Evolutionary conservation across 2,329 filamentous ascomycete species (phyloP).

Genomic region (Trichoderma sp.): DNA sequence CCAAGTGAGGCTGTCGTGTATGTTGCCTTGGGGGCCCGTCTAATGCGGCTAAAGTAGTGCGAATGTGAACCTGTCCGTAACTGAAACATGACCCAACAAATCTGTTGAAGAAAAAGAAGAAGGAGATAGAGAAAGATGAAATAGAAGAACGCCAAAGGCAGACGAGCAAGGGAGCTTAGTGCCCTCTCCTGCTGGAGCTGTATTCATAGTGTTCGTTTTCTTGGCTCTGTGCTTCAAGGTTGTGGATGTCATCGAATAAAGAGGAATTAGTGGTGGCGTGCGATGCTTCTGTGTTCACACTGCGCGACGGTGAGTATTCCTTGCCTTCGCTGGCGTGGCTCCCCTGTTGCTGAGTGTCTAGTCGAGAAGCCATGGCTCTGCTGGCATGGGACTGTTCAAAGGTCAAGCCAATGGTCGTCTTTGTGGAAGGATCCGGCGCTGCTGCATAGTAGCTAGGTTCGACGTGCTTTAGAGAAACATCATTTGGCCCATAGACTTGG

Average conservation of each 20-base stretch:
- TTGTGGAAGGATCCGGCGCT: neutral
- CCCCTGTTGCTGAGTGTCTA: slow-evolving; percentile 29
- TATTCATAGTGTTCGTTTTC: slow-evolving; percentile 25
- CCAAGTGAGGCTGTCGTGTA: neutral
- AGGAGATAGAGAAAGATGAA: neutral
- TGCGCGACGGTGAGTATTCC: slow-evolving; percentile 25
- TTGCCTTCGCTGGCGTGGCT: slow-evolving; percentile 36
- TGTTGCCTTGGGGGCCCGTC: neutral
- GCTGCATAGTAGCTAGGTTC: slow-evolving; percentile 21
- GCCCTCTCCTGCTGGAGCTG: neutral
- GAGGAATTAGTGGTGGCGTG: slow-evolving; percentile 21
- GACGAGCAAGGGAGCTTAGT: neutral
- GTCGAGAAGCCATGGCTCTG: neutral
- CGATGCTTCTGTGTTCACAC: slow-evolving; percentile 22
- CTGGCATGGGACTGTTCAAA: slow-evolving; percentile 23
- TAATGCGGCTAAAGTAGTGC: slow-evolving; percentile 1
- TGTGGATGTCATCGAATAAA: slow-evolving; percentile 31
- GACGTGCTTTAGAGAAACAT: slow-evolving; percentile 36
- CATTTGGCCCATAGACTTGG: slow-evolving; percentile 36
- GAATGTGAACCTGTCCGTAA: neutral
- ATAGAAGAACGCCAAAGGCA: neutral
- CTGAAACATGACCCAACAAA: neutral
- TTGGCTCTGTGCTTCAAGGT: slow-evolving; percentile 34
- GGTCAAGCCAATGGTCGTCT: slow-evolving; percentile 20
- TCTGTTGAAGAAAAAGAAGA: neutral